A percentile compares a stretch with the other conserved stretches of the same genome.
Conservation (phyloP, 179 eudicot species). For the Drosera spatulata region DNA sequence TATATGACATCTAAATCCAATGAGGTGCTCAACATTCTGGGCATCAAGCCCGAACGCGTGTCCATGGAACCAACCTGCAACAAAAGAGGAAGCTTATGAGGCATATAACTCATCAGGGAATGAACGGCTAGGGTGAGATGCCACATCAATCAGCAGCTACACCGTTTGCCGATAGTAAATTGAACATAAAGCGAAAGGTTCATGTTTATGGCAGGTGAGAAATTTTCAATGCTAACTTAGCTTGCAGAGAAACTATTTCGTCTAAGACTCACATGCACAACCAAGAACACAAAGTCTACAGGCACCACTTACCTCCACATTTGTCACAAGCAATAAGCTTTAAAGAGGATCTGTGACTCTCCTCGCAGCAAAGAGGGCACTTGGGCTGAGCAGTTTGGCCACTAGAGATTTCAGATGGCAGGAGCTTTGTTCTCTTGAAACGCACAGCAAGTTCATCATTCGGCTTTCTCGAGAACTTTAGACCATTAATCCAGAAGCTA, state of each 20-base stretch:
- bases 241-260: neutral
- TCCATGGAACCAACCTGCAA: conserved; percentile 94
- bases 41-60: conserved; percentile 70
- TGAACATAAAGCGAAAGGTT: no score
- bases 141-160: neutral
- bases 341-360: conserved; percentile 28
- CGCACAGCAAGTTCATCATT: conserved; percentile 55
- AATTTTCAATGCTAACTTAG: neutral
- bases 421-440: conserved; percentile 50
- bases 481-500: conserved; percentile 77
- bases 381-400: conserved; percentile 28
- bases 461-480: conserved; percentile 47
- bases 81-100: neutral
- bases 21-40: conserved; percentile 34
- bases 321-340: conserved; percentile 63
- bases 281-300: neutral
- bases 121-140: neutral
- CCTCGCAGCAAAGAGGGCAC: conserved; percentile 67
- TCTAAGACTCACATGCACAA: neutral
- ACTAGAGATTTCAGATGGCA: conserved; percentile 28
- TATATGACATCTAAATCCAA: conserved; percentile 81
- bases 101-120: neutral
- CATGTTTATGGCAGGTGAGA: no score
- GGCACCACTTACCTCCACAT: conserved; percentile 63
- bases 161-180: neutral